Conservation (phyloP, 2,329 filamentous ascomycete genomes). For the Aureobasidium musti region DNA sequence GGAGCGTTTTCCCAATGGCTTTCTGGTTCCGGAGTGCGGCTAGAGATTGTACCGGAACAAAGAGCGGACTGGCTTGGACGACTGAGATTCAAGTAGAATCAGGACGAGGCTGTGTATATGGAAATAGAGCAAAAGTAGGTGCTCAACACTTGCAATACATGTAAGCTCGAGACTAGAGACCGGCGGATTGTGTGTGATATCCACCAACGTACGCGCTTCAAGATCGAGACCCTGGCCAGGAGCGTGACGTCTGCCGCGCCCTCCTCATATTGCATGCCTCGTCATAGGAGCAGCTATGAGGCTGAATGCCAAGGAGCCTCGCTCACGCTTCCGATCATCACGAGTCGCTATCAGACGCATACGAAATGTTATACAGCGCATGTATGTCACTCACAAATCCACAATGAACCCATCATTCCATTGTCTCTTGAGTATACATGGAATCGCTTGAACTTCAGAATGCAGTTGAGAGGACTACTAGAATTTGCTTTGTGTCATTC, state of each 20-base stretch:
- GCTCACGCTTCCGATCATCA: not conserved
- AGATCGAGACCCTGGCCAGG: slow-evolving; percentile 12
- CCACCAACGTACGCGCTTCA: not conserved
- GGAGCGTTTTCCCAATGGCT: slow-evolving; percentile 10
- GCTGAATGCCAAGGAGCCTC: not conserved
- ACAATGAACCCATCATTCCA: not conserved
- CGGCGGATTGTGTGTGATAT: slow-evolving; percentile 7
- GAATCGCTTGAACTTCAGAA: not conserved
- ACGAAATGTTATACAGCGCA: not conserved
- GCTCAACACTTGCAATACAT: slow-evolving; percentile 3
- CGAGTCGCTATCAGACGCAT: not conserved
- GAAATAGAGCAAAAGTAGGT: slow-evolving; percentile 4
- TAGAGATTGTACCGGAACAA: slow-evolving; percentile 19
- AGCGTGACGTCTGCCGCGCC: slow-evolving; percentile 15
- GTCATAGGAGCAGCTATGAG: not conserved
- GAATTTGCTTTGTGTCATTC: no score
- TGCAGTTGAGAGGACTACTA: not conserved
- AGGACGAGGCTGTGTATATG: slow-evolving; percentile 1
- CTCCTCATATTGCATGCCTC: not conserved
- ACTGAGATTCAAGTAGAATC: not conserved
- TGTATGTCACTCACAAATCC: no score
- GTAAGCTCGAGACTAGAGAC: not conserved
- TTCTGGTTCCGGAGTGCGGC: slow-evolving; percentile 9
- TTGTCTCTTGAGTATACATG: not conserved
- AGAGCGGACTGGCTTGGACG: not conserved